Evolutionary conservation across 441 rosid genomes (phyloP).

Genomic region (Gossypium gossypioides): DNA sequence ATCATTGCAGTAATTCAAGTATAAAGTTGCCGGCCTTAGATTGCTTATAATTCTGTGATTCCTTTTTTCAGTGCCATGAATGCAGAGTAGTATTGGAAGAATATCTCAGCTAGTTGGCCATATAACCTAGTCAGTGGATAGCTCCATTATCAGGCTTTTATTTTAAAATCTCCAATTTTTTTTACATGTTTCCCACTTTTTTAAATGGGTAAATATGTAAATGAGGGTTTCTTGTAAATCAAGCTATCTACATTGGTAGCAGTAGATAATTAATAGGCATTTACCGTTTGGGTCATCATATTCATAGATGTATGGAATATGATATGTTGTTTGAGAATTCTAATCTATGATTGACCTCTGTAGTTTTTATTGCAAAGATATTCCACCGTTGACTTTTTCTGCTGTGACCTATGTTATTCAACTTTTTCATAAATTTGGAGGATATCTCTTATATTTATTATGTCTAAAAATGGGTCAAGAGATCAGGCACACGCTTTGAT

Average conservation of each 20-base stretch:
- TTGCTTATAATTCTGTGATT: conserved; percentile 1
- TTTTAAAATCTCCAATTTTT: background rate
- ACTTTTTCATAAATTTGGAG: background rate
- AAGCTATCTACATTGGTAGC: background rate
- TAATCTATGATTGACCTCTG: background rate
- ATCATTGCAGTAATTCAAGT: background rate
- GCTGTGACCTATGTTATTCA: background rate
- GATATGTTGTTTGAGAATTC: background rate
- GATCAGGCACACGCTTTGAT: background rate
- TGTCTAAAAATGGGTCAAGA: background rate
- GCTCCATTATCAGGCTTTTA: conserved; percentile 9
- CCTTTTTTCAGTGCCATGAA: background rate
- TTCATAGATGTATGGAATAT: background rate
- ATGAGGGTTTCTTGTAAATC: conserved; percentile 8
- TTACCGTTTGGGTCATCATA: background rate
- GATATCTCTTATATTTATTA: background rate
- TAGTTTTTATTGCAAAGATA: conserved; percentile 2
- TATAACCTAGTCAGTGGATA: conserved; percentile 31
- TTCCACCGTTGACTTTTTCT: background rate
- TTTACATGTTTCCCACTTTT: conserved; percentile 5
- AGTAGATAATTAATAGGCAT: background rate
- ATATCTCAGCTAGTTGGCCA: conserved; percentile 8
- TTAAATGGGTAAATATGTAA: conserved; percentile 13
- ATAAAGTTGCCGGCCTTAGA: conserved; percentile 10
- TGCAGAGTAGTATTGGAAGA: conserved; percentile 2